phyloP scores from a whole-genome alignment of 2,329 filamentous ascomycete species.

The Penicillium sp. region DNA sequence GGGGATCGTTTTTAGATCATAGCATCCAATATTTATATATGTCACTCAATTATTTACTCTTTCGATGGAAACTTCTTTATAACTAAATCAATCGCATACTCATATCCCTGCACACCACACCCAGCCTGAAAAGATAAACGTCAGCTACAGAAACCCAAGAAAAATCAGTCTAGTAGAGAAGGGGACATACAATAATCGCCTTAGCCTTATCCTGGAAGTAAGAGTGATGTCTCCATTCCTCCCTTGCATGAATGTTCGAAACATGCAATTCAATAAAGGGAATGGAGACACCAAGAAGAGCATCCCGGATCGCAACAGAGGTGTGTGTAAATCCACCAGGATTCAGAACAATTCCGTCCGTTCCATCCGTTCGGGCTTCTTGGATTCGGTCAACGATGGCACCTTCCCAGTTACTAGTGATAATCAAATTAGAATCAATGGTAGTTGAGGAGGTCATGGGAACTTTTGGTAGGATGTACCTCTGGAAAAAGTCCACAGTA shows the following conservation, averaged over 20 bases:
- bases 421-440: not conserved
- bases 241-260: constrained; percentile 68
- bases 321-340: constrained; percentile 72
- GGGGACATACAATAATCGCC: not conserved
- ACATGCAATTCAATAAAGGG: constrained; percentile 74
- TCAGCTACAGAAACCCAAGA: not conserved
- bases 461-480: not conserved
- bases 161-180: not conserved
- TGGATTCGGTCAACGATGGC: constrained; percentile 71
- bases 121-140: not conserved
- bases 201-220: constrained; percentile 70
- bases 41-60: not conserved
- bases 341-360: constrained; percentile 67
- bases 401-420: constrained; percentile 67
- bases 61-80: not conserved
- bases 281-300: constrained; percentile 64
- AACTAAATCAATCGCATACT: not conserved
- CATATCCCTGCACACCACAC: not conserved
- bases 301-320: constrained; percentile 69
- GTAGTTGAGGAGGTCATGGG: not conserved
- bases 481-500: constrained; percentile 53
- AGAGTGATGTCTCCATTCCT: constrained; percentile 65
- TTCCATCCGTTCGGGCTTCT: constrained; percentile 51
- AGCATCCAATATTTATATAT: too few relatives aligned
- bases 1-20: too few relatives aligned